Evolutionary conservation across 352 stramenopile species (phyloP).

Genomic region (Phytophthora cryptogea): DNA sequence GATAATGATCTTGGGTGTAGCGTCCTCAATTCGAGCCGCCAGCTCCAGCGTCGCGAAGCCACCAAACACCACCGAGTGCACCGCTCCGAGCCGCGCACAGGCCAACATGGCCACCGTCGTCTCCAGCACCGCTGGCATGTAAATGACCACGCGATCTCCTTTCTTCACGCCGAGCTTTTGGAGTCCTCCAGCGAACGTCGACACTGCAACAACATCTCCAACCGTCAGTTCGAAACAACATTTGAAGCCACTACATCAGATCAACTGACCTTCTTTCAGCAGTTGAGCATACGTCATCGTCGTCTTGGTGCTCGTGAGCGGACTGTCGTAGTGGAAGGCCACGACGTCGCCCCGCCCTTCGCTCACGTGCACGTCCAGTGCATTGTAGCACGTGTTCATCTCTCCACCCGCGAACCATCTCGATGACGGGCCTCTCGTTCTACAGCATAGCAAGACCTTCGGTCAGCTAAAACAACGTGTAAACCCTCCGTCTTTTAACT

Average conservation of each 20-base stretch:
- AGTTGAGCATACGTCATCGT: constrained; percentile 78
- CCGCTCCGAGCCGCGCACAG: constrained; percentile 94
- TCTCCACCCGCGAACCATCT: constrained; percentile 62
- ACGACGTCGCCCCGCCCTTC: constrained; percentile 54
- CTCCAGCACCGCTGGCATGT: constrained; percentile 98
- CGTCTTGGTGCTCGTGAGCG: constrained; percentile 59
- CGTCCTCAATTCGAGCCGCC: constrained; percentile 83
- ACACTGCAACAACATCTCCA: constrained; percentile 40
- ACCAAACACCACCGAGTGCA: constrained; percentile 93
- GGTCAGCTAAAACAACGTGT: neutral
- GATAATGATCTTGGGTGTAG: constrained; percentile 79
- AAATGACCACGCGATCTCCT: constrained; percentile 95
- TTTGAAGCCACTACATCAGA: neutral
- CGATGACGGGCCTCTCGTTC: constrained; percentile 36
- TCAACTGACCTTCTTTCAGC: constrained; percentile 49
- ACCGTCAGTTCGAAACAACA: constrained; percentile 2
- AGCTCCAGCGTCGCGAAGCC: constrained; percentile 88
- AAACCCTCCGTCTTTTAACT: neutral
- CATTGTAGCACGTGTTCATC: constrained; percentile 78
- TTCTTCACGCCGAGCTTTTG: constrained; percentile 64
- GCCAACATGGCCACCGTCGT: constrained; percentile 97
- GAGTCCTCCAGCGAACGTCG: constrained; percentile 63
- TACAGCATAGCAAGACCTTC: constrained; percentile 9
- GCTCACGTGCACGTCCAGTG: constrained; percentile 61
- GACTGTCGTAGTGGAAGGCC: constrained; percentile 66